Evolutionary conservation across 2,329 filamentous ascomycete species (phyloP), one percentile per base, ranked within the genome.

Genomic region (Penicillium psychrosexuale): DNA sequence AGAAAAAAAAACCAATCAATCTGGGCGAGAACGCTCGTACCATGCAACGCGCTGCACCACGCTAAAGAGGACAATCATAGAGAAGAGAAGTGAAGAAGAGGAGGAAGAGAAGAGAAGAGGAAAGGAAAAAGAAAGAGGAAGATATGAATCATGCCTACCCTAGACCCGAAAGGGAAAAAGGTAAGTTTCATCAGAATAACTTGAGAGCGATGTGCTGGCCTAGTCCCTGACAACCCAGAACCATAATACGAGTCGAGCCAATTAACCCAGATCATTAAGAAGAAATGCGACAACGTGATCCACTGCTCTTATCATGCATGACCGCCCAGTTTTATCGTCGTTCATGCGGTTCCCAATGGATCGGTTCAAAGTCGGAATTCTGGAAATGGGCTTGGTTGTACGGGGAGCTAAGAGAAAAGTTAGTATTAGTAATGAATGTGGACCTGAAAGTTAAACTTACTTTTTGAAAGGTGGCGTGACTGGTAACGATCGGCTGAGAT

Each of bases 351-450:
- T 72, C 72, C 70, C 72, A 78, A 54, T 77, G 74, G 33, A 74
- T 72, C 13, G 76, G 76, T 56, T 79, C 70, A 53, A 79, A 77
- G 51, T 78, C 69, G 31, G 72, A 65, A 57, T 79, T 75, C 51
- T 75, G 70, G 62, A 78, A 78, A 63, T 79, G 74, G 42, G 76
- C 74, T 58, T 75, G 72, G 59, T 77, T 76, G 66, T 75, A 72
- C 8, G 75, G 71, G 11, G 75, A 77, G 56, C 75, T 78, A 38
- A 27, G 39, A 44, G 11, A 6, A 5, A 19, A 34, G 37, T 43
- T 5, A 53, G 24, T 19, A 19, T 19, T 53, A 15, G 36, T 1
- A 1, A 30, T 1, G n/a, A 22, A 3, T 4, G 5, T 2, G 19
- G 12, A 15, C 3, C 39, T 36, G 40, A 33, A 19, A 61, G 67